Percentiles rank a stretch among this genome's conserved stretches.
phyloP scores from a whole-genome alignment of 2,329 filamentous ascomycete species.

The Didymella lethalis region DNA sequence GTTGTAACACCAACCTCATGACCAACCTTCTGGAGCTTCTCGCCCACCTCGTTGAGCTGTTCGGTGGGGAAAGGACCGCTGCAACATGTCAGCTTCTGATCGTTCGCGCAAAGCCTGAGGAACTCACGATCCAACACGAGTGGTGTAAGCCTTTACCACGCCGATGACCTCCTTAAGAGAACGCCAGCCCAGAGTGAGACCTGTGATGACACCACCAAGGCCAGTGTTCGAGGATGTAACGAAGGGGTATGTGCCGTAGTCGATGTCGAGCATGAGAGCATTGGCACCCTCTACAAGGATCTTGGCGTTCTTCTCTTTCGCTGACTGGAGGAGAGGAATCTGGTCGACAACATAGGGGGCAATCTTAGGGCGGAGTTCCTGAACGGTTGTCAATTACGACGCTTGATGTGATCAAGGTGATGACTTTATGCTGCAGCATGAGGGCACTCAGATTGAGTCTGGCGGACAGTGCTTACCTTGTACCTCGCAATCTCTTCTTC shows the following conservation, averaged over 20 bases:
- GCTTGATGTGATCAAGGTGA: background rate
- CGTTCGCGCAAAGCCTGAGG: background rate
- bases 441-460: background rate
- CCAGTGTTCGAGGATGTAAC: slow-evolving; percentile 68
- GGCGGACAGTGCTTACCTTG: slow-evolving; percentile 52
- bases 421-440: too few relatives aligned
- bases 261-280: slow-evolving; percentile 73
- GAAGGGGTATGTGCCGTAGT: slow-evolving; percentile 64
- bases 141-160: slow-evolving; percentile 74
- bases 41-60: slow-evolving; percentile 64
- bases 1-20: slow-evolving; percentile 65
- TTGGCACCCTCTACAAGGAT: slow-evolving; percentile 76
- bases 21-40: slow-evolving; percentile 64
- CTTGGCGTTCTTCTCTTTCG: slow-evolving; percentile 65
- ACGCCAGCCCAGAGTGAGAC: slow-evolving; percentile 67
- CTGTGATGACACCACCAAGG: slow-evolving; percentile 69
- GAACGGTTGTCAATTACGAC: background rate
- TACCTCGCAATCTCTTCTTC: slow-evolving; percentile 73
- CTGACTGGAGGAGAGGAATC: slow-evolving; percentile 68
- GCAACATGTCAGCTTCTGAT: slow-evolving; percentile 39
- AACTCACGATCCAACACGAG: slow-evolving; percentile 59
- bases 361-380: slow-evolving; percentile 65
- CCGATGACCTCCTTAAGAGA: slow-evolving; percentile 70
- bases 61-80: slow-evolving; percentile 74
- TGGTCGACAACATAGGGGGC: slow-evolving; percentile 71